These are phyloP conservation scores for Panaeolus papilionaceus DNA, from an alignment of 768 basidiomycete species.

Conservation along the genomic window DNA sequence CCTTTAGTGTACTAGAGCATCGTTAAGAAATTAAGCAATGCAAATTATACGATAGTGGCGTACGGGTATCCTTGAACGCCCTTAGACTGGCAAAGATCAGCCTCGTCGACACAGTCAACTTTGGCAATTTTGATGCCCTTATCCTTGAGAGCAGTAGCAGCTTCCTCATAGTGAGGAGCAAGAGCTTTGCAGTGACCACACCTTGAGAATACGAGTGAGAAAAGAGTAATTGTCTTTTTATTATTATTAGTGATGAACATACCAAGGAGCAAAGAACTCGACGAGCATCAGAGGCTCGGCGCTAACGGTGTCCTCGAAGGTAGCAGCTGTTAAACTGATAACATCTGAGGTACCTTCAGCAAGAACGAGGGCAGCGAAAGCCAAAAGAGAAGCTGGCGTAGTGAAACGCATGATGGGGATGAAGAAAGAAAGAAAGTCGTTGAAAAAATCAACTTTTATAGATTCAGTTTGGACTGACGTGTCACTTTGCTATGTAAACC, in stretches of 20 bases:
- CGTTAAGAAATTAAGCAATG: slow-evolving; percentile 3
- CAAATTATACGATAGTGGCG: slow-evolving; percentile 35
- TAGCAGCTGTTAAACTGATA: slow-evolving; percentile 69
- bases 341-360: slow-evolving; percentile 82
- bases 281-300: slow-evolving; percentile 81
- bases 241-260: slow-evolving; percentile 18
- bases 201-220: slow-evolving; percentile 46
- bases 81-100: slow-evolving; percentile 87
- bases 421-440: slow-evolving; percentile 25
- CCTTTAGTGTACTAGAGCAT: slow-evolving; percentile 77
- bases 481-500: slow-evolving; percentile 41
- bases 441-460: slow-evolving; percentile 35
- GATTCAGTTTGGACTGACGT: slow-evolving; percentile 48
- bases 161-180: slow-evolving; percentile 93
- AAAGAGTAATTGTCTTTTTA: neutral
- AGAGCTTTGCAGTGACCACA: slow-evolving; percentile 97
- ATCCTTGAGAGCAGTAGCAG: slow-evolving; percentile 91
- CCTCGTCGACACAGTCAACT: slow-evolving; percentile 95
- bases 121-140: slow-evolving; percentile 92
- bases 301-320: slow-evolving; percentile 71
- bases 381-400: slow-evolving; percentile 59
- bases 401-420: slow-evolving; percentile 68
- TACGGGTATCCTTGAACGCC: slow-evolving; percentile 96
- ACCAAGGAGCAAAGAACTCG: slow-evolving; percentile 96
- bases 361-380: slow-evolving; percentile 52